Conservation (phyloP, 1,139 yeast genomes). For the Taphrina flavorubra region DNA sequence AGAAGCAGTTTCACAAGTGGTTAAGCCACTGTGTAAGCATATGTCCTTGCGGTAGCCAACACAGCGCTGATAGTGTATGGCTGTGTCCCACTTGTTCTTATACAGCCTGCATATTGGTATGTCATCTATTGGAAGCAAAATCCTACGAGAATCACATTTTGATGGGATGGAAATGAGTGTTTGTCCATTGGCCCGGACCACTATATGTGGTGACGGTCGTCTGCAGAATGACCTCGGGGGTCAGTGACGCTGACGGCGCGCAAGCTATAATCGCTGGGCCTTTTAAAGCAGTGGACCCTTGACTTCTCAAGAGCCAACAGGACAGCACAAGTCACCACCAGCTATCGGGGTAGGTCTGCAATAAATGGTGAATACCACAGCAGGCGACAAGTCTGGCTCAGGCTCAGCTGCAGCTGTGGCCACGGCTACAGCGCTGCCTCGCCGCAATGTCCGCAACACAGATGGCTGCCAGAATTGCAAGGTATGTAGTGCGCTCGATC, state of each 20-base stretch:
- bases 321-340: too few relatives aligned
- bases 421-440: not conserved
- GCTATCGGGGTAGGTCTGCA: not conserved
- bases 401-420: not conserved
- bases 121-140: slow-evolving; percentile 11
- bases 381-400: not conserved
- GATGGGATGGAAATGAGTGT: not conserved
- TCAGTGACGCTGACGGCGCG: not conserved
- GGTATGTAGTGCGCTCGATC: slow-evolving; percentile 1
- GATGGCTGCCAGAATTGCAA: slow-evolving; percentile 40
- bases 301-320: not conserved
- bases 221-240: slow-evolving; percentile 12
- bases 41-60: not conserved
- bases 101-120: slow-evolving; percentile 8
- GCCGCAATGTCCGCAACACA: slow-evolving; percentile 6
- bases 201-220: slow-evolving; percentile 1
- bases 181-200: slow-evolving; percentile 7
- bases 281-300: not conserved
- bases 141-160: slow-evolving; percentile 5
- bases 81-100: slow-evolving; percentile 3
- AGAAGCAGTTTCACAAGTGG: not conserved
- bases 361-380: not conserved
- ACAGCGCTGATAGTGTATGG: not conserved
- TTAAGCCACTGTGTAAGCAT: slow-evolving; percentile 8
- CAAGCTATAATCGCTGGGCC: not conserved